Evolutionary conservation across 768 basidiomycete species (phyloP), one percentile per base, ranked within the genome.

Genomic region (Boletus sp.): DNA sequence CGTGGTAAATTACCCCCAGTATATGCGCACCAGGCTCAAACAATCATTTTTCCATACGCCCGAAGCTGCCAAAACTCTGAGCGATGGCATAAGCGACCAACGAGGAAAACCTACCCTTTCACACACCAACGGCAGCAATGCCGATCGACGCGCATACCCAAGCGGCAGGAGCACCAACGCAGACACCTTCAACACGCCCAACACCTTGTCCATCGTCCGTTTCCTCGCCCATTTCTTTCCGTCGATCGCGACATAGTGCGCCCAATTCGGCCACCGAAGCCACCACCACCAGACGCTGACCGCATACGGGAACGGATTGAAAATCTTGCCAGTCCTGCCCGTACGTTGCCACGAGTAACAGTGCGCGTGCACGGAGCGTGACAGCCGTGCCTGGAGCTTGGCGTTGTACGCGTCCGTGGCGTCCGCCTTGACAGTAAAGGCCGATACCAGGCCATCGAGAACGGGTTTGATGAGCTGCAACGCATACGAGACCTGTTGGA

Each of bases 281-380:
- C 68, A 70, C 63, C 67, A 68, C 71, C 75, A 77, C 59, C 70
- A 72, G n/a, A 64, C 40, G 3, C 61, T 56, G 8, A 65, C 63
- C 5, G 63, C 56, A 63, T 79, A 77, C 33, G 77, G 80, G 55
- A 80, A 81, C 7, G 75, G 70, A 47, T 63, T 69, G 32, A 67
- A 71, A 7, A 73, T 61, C 56, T 75, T 78, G 5, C 78, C 78
- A 7, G 52, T 67, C 7, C 72, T 68, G 8, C 68, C 70, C 1
- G 64, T 65, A 2, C 75, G 74, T 58, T 78, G 76, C 77, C 77
- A 81, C 12, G 78, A 78, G 18, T 59, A 49, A 57, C 76, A 79
- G 9, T 69, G 61, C 35, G 64, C 39, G 18, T 70, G 71, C 47
- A 64, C 60, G 8, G 59, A 60, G 14, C 40, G 61, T 35, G 65